Conservation (phyloP, 352 stramenopile genomes). For the Thraustochytrium aureum region DNA sequence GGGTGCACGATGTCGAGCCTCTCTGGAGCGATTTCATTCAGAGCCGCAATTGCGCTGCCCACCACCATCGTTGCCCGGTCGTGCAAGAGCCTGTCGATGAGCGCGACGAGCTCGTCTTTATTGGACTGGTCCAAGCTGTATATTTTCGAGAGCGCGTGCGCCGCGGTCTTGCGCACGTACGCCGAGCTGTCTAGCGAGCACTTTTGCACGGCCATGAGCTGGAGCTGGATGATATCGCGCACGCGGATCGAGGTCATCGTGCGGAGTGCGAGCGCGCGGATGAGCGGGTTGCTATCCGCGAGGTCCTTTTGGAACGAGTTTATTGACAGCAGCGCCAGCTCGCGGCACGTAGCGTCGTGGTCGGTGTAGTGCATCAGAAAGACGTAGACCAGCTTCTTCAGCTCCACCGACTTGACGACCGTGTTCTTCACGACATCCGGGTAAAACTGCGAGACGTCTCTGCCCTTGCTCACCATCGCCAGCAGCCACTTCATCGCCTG, state of each 20-base stretch:
- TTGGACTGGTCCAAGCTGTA: constrained; percentile 79
- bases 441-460: constrained; percentile 97
- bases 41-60: constrained; percentile 86
- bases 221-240: constrained; percentile 98
- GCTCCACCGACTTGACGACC: constrained; percentile 88
- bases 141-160: constrained; percentile 95
- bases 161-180: constrained; percentile 97
- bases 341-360: constrained; percentile 87
- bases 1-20: constrained; percentile 91
- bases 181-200: constrained; percentile 83
- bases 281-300: constrained; percentile 78
- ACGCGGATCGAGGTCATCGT: constrained; percentile 97
- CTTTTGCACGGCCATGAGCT: constrained; percentile 94
- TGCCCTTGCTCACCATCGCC: constrained; percentile 68
- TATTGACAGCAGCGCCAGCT: constrained; percentile 95
- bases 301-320: constrained; percentile 99
- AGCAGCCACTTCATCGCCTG: constrained; percentile 98
- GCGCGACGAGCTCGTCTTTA: constrained; percentile 81
- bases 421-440: constrained; percentile 96
- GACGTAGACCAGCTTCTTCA: constrained; percentile 99
- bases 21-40: constrained; percentile 94
- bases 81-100: constrained; percentile 89
- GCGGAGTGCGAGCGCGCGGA: constrained; percentile 82
- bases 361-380: constrained; percentile 98
- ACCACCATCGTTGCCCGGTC: constrained; percentile 97